Evolutionary conservation across 2,329 filamentous ascomycete species (phyloP).

Genomic region (Penicillium sp.): DNA sequence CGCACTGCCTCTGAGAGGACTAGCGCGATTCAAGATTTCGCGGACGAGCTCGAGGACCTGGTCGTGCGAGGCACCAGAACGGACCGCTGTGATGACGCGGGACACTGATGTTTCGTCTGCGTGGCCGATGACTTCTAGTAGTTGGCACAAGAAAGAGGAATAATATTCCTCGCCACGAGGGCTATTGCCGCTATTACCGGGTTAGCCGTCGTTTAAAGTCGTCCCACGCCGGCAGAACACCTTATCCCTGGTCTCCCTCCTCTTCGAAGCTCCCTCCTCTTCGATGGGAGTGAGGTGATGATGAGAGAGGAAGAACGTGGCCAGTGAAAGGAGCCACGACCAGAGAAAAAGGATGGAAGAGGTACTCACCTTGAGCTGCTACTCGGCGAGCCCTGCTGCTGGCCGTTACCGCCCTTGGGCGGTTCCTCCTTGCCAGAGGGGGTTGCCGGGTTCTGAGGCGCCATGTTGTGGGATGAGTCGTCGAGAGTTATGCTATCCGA

Average conservation of each 20-base stretch:
- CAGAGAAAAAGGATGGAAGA: background rate
- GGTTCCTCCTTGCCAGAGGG: background rate
- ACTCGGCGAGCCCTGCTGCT: background rate
- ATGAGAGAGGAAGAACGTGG: background rate
- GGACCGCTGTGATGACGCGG: constrained; percentile 31
- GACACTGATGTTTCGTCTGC: constrained; percentile 27
- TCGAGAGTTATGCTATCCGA: no score
- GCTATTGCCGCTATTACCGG: background rate
- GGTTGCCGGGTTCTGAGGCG: background rate
- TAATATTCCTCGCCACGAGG: constrained; percentile 24
- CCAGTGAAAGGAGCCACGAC: background rate
- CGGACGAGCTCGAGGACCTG: constrained; percentile 29
- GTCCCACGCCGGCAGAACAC: background rate
- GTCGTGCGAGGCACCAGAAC: constrained; percentile 33
- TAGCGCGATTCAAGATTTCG: constrained; percentile 6
- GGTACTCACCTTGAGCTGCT: background rate
- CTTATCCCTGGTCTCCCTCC: background rate
- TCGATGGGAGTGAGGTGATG: background rate
- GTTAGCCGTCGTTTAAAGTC: background rate
- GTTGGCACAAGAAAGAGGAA: constrained; percentile 28
- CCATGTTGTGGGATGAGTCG: background rate
- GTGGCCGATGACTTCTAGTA: constrained; percentile 29
- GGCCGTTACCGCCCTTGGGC: no score
- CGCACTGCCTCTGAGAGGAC: background rate
- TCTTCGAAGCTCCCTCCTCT: background rate